Evolutionary conservation across 2,329 filamentous ascomycete genomes (phyloP).

Genomic region (Chrysoporthe puriensis): DNA sequence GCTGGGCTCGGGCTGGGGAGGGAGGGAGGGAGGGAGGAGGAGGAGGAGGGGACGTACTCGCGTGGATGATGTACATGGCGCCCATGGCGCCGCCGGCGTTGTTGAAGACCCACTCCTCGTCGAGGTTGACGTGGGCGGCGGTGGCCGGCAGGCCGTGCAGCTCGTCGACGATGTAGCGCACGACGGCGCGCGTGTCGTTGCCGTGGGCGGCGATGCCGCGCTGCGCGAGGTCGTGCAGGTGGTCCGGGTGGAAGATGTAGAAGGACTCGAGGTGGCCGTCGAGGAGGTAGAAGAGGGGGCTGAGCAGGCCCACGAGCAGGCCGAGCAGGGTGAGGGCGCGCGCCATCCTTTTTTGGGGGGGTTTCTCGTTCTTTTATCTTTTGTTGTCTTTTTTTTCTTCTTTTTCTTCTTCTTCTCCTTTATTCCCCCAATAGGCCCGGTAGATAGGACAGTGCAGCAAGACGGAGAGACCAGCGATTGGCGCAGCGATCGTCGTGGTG

Average conservation of each 20-base stretch:
- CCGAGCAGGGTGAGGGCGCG: conserved; percentile 54
- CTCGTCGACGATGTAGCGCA: conserved; percentile 71
- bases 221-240: conserved; percentile 70
- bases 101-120: conserved; percentile 89
- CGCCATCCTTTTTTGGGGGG: conserved; percentile 23
- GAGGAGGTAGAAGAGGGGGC: conserved; percentile 56
- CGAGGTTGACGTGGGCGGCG: conserved; percentile 62
- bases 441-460: not conserved
- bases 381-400: not conserved
- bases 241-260: conserved; percentile 74
- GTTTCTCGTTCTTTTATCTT: not conserved
- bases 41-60: conserved; percentile 59
- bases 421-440: not conserved
- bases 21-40: not conserved
- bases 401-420: not conserved
- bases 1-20: not conserved
- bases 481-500: no score
- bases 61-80: conserved; percentile 87
- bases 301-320: conserved; percentile 57
- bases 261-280: conserved; percentile 65
- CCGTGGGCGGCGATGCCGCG: conserved; percentile 70
- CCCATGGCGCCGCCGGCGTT: conserved; percentile 92
- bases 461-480: not conserved
- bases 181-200: conserved; percentile 73
- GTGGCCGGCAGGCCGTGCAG: conserved; percentile 59